Evolutionary conservation across 331 rosid genomes (phyloP).

Genomic region (Cydonia oblonga): DNA sequence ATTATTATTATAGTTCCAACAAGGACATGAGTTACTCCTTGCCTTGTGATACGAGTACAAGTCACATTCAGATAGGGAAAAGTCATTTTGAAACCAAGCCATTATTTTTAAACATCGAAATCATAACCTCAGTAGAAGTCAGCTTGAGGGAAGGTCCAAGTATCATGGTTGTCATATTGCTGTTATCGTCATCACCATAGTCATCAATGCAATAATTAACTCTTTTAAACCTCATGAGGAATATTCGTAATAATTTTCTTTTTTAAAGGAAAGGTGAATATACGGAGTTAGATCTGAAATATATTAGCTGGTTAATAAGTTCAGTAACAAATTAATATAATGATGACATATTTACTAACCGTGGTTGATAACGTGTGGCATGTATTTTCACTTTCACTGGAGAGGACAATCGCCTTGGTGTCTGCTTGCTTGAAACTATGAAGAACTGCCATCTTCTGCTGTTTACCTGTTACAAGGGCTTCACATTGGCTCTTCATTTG

Average conservation of each 20-base stretch:
- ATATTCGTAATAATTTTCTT: neutral
- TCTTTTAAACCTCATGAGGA: neutral
- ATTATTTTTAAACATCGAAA: neutral
- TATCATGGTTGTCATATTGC: neutral
- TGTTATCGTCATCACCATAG: neutral
- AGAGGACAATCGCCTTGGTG: constrained; percentile 46
- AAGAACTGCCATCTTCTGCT: constrained; percentile 78
- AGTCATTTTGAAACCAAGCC: neutral
- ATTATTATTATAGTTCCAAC: neutral
- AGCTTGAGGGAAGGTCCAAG: too few relatives aligned
- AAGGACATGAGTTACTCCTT: neutral
- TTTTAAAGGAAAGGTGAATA: neutral
- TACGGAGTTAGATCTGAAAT: neutral
- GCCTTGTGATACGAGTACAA: neutral
- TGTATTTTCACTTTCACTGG: constrained; percentile 38
- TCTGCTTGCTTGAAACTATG: constrained; percentile 66
- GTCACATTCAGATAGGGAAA: neutral
- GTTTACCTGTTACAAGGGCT: constrained; percentile 79
- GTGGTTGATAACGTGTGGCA: constrained; percentile 24
- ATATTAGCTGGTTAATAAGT: neutral
- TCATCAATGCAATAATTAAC: neutral
- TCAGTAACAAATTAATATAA: too few relatives aligned
- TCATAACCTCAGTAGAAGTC: neutral
- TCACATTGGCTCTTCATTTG: constrained; percentile 92
- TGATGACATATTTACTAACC: constrained; percentile 26